Evolutionary conservation across 179 eudicot species (phyloP).

Genomic region (Vitellaria paradoxa): DNA sequence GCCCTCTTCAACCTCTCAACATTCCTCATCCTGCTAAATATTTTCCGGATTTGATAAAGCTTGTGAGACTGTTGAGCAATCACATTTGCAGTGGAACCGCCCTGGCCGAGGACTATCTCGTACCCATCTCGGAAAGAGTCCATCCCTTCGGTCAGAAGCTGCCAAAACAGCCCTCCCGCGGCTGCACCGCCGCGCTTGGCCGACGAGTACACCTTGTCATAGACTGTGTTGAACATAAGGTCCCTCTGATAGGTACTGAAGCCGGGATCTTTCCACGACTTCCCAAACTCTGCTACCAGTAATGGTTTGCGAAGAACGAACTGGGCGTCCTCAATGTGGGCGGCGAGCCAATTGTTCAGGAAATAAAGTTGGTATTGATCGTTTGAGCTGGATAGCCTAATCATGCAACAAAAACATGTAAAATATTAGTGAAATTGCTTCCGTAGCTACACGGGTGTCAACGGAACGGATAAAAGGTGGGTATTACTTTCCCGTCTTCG

Average conservation of each 20-base stretch:
- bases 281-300: slow-evolving; percentile 79
- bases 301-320: slow-evolving; percentile 64
- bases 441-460: no score
- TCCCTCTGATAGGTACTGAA: slow-evolving; percentile 59
- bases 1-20: slow-evolving; percentile 55
- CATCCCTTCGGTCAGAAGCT: slow-evolving; percentile 64
- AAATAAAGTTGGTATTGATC: slow-evolving; percentile 59
- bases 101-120: slow-evolving; percentile 51
- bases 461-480: no score
- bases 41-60: slow-evolving; percentile 46
- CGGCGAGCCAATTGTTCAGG: slow-evolving; percentile 59
- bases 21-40: slow-evolving; percentile 57
- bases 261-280: slow-evolving; percentile 66
- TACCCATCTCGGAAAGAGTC: slow-evolving; percentile 76
- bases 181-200: slow-evolving; percentile 79
- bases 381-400: slow-evolving; percentile 57
- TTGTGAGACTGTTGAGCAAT: slow-evolving; percentile 67
- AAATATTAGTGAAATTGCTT: no score
- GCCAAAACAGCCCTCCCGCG: slow-evolving; percentile 88
- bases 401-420: background rate
- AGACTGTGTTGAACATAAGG: slow-evolving; percentile 45
- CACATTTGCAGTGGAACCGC: slow-evolving; percentile 59
- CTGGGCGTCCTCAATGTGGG: slow-evolving; percentile 49
- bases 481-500: no score
- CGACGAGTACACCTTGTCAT: slow-evolving; percentile 54